Conservation (phyloP, 2,329 filamentous ascomycete species). For the Cercospora sojina region DNA sequence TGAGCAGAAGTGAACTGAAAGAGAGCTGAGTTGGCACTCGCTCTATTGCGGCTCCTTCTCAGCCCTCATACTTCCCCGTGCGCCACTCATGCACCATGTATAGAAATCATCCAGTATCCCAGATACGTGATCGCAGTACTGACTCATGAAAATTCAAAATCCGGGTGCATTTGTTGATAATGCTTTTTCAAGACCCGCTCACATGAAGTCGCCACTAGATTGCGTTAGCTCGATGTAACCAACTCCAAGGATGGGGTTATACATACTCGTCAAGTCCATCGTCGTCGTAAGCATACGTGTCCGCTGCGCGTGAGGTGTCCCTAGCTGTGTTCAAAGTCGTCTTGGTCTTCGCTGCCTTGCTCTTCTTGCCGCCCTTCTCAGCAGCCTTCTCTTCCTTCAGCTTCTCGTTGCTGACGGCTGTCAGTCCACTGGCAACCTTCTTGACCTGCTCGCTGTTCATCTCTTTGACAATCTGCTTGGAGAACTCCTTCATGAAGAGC, state of each 20-base stretch:
- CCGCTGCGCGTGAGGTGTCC: slow-evolving; percentile 57
- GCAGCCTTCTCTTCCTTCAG: slow-evolving; percentile 96
- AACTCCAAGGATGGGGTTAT: neutral
- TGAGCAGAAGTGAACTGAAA: slow-evolving; percentile 7
- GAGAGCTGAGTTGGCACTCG: slow-evolving; percentile 8
- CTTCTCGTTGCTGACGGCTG: slow-evolving; percentile 94
- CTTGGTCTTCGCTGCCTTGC: slow-evolving; percentile 95
- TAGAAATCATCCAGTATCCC: neutral
- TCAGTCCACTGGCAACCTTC: slow-evolving; percentile 84
- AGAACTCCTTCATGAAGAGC: slow-evolving; percentile 86
- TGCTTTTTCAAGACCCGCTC: neutral
- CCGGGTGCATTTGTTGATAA: neutral
- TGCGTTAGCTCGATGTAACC: slow-evolving; percentile 1
- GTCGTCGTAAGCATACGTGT: slow-evolving; percentile 77
- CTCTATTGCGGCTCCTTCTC: neutral
- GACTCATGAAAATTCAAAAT: neutral
- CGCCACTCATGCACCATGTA: neutral
- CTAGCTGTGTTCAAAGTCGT: slow-evolving; percentile 69
- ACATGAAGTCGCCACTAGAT: slow-evolving; percentile 19
- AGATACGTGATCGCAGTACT: neutral
- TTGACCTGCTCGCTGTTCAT: slow-evolving; percentile 92
- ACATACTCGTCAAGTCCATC: slow-evolving; percentile 81
- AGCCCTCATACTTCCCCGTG: neutral
- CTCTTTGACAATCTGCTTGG: slow-evolving; percentile 82
- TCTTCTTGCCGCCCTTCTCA: slow-evolving; percentile 95